Percentiles rank a stretch among this genome's conserved stretches.
These are phyloP conservation scores for Globisporangium lucens DNA, from an alignment of 352 stramenopile species.

Conservation along the genomic window DNA sequence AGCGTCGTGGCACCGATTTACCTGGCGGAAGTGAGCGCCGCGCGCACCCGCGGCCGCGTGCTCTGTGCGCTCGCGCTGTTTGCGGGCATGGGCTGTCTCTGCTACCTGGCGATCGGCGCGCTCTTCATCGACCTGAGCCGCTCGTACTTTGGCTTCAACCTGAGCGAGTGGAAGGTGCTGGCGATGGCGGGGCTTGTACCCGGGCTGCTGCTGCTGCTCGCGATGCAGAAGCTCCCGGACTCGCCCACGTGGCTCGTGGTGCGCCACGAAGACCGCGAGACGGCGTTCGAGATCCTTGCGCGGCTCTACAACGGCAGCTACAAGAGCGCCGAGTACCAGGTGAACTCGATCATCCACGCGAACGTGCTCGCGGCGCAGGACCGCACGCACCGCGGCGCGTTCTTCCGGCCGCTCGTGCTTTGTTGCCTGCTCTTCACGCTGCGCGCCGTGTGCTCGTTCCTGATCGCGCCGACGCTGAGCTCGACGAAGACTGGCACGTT, in stretches of 20 bases:
- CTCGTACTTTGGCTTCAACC: slow-evolving; percentile 69
- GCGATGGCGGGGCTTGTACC: slow-evolving; percentile 49
- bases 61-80: slow-evolving; percentile 41
- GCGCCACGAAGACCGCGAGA: slow-evolving; percentile 63
- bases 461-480: slow-evolving; percentile 56
- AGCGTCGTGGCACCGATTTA: slow-evolving; percentile 65
- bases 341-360: slow-evolving; percentile 76
- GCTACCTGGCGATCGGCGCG: slow-evolving; percentile 53
- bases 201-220: slow-evolving; percentile 47
- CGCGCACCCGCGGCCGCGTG: slow-evolving; percentile 52
- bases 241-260: slow-evolving; percentile 79
- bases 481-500: slow-evolving; percentile 41
- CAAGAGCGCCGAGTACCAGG: slow-evolving; percentile 53
- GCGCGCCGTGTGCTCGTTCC: slow-evolving; percentile 37
- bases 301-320: slow-evolving; percentile 51
- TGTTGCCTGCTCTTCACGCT: slow-evolving; percentile 49
- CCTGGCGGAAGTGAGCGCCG: slow-evolving; percentile 67
- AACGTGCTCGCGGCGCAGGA: slow-evolving; percentile 55
- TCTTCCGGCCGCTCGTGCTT: slow-evolving; percentile 66
- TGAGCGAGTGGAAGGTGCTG: slow-evolving; percentile 80
- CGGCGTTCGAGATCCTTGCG: slow-evolving; percentile 59
- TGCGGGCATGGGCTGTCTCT: slow-evolving; percentile 32
- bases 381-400: slow-evolving; percentile 51
- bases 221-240: slow-evolving; percentile 67
- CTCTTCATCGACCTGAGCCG: slow-evolving; percentile 65